Percentiles rank a stretch among this genome's conserved stretches.
phyloP scores from a whole-genome alignment of 148 eudicot genomes.

The Tetragonia tetragonoides region DNA sequence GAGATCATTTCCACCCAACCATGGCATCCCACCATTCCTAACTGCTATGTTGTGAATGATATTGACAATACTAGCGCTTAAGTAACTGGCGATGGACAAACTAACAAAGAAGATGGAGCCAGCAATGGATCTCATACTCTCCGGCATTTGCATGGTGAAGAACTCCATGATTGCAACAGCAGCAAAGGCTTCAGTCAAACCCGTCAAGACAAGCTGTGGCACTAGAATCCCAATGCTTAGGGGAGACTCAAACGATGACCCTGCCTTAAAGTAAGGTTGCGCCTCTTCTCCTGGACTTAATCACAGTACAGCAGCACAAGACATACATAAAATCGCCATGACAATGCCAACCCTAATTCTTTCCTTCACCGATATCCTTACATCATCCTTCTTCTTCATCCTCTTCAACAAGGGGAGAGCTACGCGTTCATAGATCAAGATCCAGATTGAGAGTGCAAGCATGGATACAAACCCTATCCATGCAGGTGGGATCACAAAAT shows the following conservation, averaged over 20 bases:
- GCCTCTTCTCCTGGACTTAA: conserved; percentile 43
- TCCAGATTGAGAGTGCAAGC: conserved; percentile 60
- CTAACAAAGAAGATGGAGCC: conserved; percentile 58
- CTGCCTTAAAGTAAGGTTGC: conserved; percentile 34
- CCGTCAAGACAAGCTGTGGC: conserved; percentile 60
- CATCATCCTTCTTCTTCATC: conserved; percentile 14
- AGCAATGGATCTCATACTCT: conserved; percentile 64
- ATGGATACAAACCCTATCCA: conserved; percentile 56
- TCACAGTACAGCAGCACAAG: conserved; percentile 31
- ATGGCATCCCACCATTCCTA: conserved; percentile 29
- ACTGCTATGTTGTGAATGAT: conserved; percentile 35
- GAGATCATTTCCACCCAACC: conserved; percentile 79
- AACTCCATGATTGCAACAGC: conserved; percentile 70
- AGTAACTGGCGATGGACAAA: conserved; percentile 54
- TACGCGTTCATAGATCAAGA: conserved; percentile 49
- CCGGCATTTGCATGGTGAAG: conserved; percentile 59
- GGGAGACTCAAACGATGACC: conserved; percentile 41
- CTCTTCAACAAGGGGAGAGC: conserved; percentile 34
- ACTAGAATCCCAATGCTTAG: conserved; percentile 29
- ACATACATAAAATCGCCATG: conserved; percentile 58
- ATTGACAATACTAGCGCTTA: conserved; percentile 48
- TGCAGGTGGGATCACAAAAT: conserved; percentile 59
- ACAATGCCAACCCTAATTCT: conserved; percentile 54
- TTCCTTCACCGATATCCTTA: conserved; percentile 38
- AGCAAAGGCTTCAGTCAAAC: conserved; percentile 56